Evolutionary conservation across 495 filamentous ascomycete genomes (phyloP).

Genomic region (Letharia columbiana): DNA sequence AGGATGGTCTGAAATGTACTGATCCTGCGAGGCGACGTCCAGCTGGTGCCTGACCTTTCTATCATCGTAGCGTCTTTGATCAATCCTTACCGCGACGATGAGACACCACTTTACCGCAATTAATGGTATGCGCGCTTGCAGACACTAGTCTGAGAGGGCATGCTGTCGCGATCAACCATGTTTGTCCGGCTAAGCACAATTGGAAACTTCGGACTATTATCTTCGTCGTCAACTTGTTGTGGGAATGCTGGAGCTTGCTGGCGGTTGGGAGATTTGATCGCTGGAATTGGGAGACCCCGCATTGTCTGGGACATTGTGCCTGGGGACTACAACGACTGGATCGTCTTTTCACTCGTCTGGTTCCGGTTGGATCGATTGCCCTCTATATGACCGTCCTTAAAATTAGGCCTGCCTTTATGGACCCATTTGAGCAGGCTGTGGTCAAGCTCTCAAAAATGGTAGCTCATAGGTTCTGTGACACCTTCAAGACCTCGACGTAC

Average conservation of each 20-base stretch:
- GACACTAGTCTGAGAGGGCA: not conserved
- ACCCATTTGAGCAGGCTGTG: not conserved
- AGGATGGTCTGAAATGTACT: not conserved
- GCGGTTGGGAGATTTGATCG: not conserved
- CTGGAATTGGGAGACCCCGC: not conserved
- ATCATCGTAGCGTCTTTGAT: not conserved
- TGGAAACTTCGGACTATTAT: not conserved
- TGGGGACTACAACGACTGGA: not conserved
- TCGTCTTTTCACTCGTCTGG: not conserved
- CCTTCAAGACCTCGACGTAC: not conserved
- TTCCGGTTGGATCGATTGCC: not conserved
- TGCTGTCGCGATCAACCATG: not conserved
- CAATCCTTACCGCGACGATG: not conserved
- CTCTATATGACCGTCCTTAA: not conserved
- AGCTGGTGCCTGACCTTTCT: not conserved
- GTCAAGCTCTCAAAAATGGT: not conserved
- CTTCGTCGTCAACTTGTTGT: not conserved
- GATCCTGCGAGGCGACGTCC: constrained; percentile 5
- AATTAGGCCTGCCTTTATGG: not conserved
- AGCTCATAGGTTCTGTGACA: not conserved
- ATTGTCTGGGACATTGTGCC: not conserved
- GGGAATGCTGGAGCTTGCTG: constrained; percentile 1
- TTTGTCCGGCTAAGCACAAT: constrained; percentile 2
- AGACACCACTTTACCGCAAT: constrained; percentile 5
- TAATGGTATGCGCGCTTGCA: constrained; percentile 1